Evolutionary conservation across 345 rosid species (phyloP), one percentile per base, ranked within the genome.

Genomic region (Salix suchowensis): DNA sequence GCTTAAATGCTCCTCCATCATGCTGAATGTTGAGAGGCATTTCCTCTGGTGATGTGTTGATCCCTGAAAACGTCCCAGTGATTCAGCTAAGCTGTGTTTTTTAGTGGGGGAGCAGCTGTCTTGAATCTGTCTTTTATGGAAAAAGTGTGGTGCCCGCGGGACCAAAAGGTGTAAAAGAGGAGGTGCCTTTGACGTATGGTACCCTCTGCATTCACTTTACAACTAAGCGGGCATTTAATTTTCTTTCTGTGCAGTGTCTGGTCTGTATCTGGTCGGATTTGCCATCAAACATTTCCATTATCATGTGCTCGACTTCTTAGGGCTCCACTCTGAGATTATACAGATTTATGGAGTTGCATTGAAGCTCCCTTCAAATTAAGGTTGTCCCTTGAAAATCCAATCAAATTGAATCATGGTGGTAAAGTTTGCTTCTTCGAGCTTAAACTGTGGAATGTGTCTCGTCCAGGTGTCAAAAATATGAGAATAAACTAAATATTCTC

Each of bases 151-250:
- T 58, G 8, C 10, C 24, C 10, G 24, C 28, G 23, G 28, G 26
- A n/a, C 28, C 64, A n/a, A 10, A 23, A 58, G 3, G 64, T 65
- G 1, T 13, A 0, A 1, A 26, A 7, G 32, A 30, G n/a, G 68
- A 32, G 40, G 1, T 65, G 12, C 28, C 23, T 58, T 58, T 58
- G 40, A 14, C 68, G 68, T 30, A 0, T 26, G 67, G 67, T 65
- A 19, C 21, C 21, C 40, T 32, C 64, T n/a, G 28, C 64, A 5
- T 36, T 32, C 74, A 54, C 74, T 72, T 72, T 72, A 72, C 74
- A 72, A 36, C 74, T 36, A 36, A 55, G 50, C 28, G 8, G 19
- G 66, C 66, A 36, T 58, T 1, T 3, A 23, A 23, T 23, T 58
- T n/a, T 58, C 14, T 4, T 58, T 58, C 14, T n/a, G 64, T 10